Conservation (phyloP, 2,329 filamentous ascomycete genomes). For the Ascochyta viciae-villosae region DNA sequence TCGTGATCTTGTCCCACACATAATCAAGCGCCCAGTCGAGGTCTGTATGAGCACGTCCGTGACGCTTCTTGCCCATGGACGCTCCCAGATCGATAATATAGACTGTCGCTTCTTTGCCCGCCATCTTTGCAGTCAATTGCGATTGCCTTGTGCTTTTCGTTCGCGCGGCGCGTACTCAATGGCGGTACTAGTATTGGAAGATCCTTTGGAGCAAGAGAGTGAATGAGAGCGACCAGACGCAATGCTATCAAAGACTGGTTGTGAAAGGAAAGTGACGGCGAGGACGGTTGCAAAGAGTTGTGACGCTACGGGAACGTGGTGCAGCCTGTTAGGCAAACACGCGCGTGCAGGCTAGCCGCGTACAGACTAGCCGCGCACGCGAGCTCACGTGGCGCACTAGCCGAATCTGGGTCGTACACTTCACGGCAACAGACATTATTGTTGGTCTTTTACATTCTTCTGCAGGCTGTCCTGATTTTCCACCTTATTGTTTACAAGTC, state of each 20-base stretch:
- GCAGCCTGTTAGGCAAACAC: slow-evolving; percentile 37
- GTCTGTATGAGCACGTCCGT: slow-evolving; percentile 77
- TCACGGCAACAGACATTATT: neutral
- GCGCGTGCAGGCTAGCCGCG: slow-evolving; percentile 22
- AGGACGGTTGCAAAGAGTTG: slow-evolving; percentile 1
- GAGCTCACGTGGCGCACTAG: slow-evolving; percentile 11
- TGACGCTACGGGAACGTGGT: slow-evolving; percentile 1
- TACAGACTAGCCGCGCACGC: slow-evolving; percentile 1
- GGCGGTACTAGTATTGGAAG: neutral
- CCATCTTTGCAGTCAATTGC: slow-evolving; percentile 64
- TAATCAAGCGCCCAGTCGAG: slow-evolving; percentile 91
- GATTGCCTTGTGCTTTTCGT: slow-evolving; percentile 11
- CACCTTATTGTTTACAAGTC: neutral
- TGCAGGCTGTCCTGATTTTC: neutral
- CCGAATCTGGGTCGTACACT: neutral
- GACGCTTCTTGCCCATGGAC: slow-evolving; percentile 78
- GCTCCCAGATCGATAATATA: slow-evolving; percentile 88
- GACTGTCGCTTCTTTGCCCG: slow-evolving; percentile 89
- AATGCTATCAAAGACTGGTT: neutral
- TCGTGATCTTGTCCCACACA: slow-evolving; percentile 91
- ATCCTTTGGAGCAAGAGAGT: neutral
- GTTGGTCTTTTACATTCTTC: no score
- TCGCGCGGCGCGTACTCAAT: neutral
- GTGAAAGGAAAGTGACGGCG: neutral
- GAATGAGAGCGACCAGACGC: neutral